phyloP scores from a whole-genome alignment of 371 early-diverging fungal species.

The Rhizomucor miehei region DNA sequence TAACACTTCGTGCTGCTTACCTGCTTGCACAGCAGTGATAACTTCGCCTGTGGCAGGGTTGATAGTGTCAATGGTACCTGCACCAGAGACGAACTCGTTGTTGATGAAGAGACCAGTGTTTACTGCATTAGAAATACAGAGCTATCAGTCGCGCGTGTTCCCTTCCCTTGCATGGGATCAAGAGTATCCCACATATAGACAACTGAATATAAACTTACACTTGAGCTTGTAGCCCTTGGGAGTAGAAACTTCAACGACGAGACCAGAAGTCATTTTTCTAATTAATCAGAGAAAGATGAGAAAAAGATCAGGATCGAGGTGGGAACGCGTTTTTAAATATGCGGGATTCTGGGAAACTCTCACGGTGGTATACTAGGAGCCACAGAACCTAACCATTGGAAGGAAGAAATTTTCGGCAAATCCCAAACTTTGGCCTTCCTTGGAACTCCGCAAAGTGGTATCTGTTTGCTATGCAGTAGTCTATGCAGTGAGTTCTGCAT shows the following conservation, averaged over 20 bases:
- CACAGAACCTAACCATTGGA: too few species aligned
- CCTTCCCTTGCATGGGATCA: too few species aligned
- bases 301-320: conserved; percentile 2
- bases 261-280: conserved; percentile 17
- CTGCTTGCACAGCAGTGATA: conserved; percentile 42
- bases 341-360: too few species aligned
- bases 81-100: conserved; percentile 48
- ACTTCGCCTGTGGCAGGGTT: conserved; percentile 46
- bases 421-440: too few species aligned
- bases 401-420: too few species aligned
- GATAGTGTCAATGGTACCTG: conserved; percentile 41
- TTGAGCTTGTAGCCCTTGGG: conserved; percentile 35
- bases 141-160: neutral
- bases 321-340: conserved; percentile 6
- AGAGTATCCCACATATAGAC: too few species aligned
- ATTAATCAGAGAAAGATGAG: conserved; percentile 3
- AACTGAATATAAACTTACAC: conserved; percentile 20
- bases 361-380: too few species aligned
- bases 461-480: too few species aligned
- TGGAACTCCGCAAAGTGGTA: too few species aligned
- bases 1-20: conserved; percentile 15
- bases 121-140: conserved; percentile 21
- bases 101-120: conserved; percentile 56
- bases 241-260: conserved; percentile 24
- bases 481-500: too few species aligned